Evolutionary conservation across 768 basidiomycete genomes (phyloP).

Genomic region (Lyophyllum atratum): DNA sequence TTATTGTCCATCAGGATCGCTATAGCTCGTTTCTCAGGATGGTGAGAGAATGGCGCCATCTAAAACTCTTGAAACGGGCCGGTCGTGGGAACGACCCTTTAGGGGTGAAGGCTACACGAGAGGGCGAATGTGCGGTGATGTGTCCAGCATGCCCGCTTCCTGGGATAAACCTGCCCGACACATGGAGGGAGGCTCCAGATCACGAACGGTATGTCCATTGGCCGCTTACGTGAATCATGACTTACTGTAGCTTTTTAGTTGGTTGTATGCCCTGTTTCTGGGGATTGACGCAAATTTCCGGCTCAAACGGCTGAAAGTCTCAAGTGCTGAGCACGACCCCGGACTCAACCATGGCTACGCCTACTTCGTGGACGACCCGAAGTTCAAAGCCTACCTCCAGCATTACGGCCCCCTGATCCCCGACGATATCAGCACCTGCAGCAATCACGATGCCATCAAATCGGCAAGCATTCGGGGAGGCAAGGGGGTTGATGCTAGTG

Average conservation of each 20-base stretch:
- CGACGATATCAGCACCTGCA: not conserved
- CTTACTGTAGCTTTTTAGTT: not conserved
- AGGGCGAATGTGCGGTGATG: slow-evolving; percentile 5
- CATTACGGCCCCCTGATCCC: not conserved
- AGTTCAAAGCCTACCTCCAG: not conserved
- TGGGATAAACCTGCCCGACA: slow-evolving; percentile 12
- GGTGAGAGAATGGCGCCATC: slow-evolving; percentile 11
- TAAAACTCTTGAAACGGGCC: slow-evolving; percentile 15
- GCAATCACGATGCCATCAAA: slow-evolving; percentile 9
- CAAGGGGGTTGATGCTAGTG: slow-evolving; percentile 11
- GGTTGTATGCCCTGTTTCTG: slow-evolving; percentile 14
- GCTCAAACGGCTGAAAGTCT: slow-evolving; percentile 13
- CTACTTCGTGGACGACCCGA: not conserved
- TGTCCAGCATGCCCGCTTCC: slow-evolving; percentile 16
- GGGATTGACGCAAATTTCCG: slow-evolving; percentile 14
- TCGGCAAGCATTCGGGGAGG: not conserved
- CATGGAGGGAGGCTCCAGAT: slow-evolving; percentile 7
- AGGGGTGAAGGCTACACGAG: slow-evolving; percentile 6
- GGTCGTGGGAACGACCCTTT: slow-evolving; percentile 14
- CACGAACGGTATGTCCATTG: not conserved
- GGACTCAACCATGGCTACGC: slow-evolving; percentile 10
- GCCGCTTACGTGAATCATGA: not conserved
- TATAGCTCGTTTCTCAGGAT: not conserved
- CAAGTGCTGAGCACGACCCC: slow-evolving; percentile 9
- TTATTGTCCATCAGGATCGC: not conserved